Percentiles rank a stretch among this genome's conserved stretches.
phyloP scores from a whole-genome alignment of 208 protist species.

The Trichomonas vaginalis region DNA sequence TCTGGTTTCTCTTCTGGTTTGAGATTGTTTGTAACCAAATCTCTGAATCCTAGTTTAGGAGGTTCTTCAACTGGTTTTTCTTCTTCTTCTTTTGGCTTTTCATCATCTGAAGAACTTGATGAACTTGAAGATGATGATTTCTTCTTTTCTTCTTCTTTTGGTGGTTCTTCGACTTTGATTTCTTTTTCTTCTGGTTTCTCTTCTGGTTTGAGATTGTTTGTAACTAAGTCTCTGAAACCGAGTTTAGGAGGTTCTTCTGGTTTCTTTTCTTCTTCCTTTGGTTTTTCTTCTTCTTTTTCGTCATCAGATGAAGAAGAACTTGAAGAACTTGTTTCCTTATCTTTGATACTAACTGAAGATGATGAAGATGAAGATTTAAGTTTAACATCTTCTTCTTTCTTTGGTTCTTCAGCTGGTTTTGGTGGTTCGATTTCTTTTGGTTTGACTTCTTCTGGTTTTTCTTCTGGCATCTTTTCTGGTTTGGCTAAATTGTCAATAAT shows the following conservation, averaged over 20 bases:
- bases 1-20: background rate
- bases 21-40: background rate
- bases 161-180: background rate
- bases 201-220: too few species aligned
- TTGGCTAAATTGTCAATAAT: too few species aligned
- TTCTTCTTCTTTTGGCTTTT: background rate
- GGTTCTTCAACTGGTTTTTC: background rate
- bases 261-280: background rate
- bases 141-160: background rate
- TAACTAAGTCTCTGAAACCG: too few species aligned
- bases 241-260: too few species aligned
- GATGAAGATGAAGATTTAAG: background rate
- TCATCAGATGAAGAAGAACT: background rate
- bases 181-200: background rate
- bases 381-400: too few species aligned
- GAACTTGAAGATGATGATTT: background rate
- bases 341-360: too few species aligned
- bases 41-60: background rate
- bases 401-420: background rate
- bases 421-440: background rate
- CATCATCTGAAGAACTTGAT: background rate
- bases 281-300: background rate
- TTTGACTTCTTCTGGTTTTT: background rate
- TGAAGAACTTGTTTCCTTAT: too few species aligned
- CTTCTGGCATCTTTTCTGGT: too few species aligned